phyloP scores from a whole-genome alignment of 202 grass and related monocot species.

The Hordeum pubiflorum region DNA sequence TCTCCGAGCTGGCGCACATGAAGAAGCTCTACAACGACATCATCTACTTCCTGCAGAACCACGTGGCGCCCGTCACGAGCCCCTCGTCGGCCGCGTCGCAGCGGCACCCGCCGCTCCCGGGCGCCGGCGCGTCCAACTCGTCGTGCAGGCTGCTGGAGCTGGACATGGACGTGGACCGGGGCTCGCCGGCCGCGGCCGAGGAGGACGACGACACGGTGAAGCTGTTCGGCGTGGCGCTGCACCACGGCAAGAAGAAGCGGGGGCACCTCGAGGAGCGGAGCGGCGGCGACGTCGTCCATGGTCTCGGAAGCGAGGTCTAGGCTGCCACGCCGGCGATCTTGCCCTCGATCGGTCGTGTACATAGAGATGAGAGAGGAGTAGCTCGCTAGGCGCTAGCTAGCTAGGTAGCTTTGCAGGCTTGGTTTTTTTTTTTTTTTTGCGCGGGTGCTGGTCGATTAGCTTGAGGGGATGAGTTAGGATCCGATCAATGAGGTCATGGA shows the following conservation, averaged over 20 bases:
- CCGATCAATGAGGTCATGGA: background rate
- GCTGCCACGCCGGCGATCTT: background rate
- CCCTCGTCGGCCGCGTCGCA: constrained; percentile 24
- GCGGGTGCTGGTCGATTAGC: background rate
- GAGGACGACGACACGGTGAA: constrained; percentile 40
- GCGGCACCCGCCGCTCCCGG: background rate
- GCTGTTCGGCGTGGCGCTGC: constrained; percentile 69
- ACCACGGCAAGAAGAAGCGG: constrained; percentile 50
- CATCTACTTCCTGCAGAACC: constrained; percentile 88
- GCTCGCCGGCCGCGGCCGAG: constrained; percentile 9
- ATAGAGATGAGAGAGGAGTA: background rate
- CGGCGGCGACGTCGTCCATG: constrained; percentile 8
- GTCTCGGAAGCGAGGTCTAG: constrained; percentile 32
- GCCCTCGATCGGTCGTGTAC: constrained; percentile 3
- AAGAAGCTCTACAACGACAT: constrained; percentile 96
- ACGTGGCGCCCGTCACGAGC: constrained; percentile 45
- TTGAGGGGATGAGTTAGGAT: background rate
- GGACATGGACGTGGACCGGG: constrained; percentile 8
- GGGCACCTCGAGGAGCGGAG: constrained; percentile 26
- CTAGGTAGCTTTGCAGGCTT: background rate
- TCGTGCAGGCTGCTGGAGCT: constrained; percentile 55
- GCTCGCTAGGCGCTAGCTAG: background rate
- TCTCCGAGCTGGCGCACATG: constrained; percentile 84
- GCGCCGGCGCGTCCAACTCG: constrained; percentile 2
- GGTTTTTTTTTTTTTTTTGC: background rate